Conservation (phyloP, 2,329 filamentous ascomycete genomes). For the Sporothrix variecibatus region DNA sequence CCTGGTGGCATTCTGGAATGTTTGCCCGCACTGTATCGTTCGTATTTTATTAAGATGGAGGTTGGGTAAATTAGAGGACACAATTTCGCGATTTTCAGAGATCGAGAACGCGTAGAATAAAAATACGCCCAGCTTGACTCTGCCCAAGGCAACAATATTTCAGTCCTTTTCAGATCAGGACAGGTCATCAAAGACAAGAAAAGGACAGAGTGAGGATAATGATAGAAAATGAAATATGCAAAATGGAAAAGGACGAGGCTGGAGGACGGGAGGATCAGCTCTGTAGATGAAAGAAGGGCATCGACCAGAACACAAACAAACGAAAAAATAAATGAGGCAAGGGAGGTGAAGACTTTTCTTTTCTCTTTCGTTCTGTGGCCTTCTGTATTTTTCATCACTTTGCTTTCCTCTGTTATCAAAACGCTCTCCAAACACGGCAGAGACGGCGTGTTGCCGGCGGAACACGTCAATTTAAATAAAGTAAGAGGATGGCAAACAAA, state of each 20-base stretch:
- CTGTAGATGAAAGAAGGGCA: background rate
- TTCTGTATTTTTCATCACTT: background rate
- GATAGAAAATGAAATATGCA: background rate
- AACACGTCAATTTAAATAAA: background rate
- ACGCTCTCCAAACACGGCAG: slow-evolving; percentile 6
- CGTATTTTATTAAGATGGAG: background rate
- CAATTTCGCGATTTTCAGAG: background rate
- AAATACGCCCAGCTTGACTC: background rate
- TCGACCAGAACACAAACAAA: background rate
- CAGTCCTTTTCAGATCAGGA: background rate
- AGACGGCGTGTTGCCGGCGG: background rate
- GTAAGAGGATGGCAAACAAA: background rate
- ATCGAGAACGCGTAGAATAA: background rate
- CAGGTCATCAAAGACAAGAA: background rate
- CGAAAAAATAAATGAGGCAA: background rate
- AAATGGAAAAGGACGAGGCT: background rate
- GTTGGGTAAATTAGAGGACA: background rate
- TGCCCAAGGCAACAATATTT: slow-evolving; percentile 6
- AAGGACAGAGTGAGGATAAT: background rate
- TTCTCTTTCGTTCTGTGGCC: background rate
- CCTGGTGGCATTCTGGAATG: background rate
- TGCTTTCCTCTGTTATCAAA: background rate
- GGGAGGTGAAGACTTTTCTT: background rate
- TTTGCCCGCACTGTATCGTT: background rate
- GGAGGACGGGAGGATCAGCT: background rate